Evolutionary conservation across 148 eudicot species (phyloP).

Genomic region (Persicaria maculosa): DNA sequence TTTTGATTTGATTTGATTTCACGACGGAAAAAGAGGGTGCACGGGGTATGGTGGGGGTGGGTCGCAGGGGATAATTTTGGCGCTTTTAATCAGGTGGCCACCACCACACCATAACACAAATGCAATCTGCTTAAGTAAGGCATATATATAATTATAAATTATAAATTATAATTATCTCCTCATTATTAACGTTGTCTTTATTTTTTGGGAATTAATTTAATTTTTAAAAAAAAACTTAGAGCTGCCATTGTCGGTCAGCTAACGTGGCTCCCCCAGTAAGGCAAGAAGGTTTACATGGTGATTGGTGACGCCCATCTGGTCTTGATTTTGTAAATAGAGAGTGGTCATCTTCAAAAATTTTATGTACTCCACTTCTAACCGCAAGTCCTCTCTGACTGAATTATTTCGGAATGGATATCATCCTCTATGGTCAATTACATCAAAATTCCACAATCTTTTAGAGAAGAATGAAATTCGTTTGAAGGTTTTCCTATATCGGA

Average conservation of each 20-base stretch:
- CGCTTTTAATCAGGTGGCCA: background rate
- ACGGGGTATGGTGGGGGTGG: background rate
- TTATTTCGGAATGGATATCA: no score
- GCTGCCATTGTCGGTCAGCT: background rate
- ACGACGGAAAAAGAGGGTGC: background rate
- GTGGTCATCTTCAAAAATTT: no score
- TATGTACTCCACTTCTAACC: no score
- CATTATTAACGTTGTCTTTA: background rate
- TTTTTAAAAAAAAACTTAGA: background rate
- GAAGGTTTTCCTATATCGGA: no score
- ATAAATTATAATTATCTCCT: background rate
- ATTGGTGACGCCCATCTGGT: no score
- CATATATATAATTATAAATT: background rate
- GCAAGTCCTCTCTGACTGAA: no score
- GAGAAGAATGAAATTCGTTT: no score
- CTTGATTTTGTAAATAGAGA: no score
- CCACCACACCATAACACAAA: background rate
- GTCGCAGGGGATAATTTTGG: background rate
- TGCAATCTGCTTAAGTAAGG: constrained; percentile 6
- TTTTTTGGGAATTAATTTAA: background rate
- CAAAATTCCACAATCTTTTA: no score
- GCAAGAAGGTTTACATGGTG: background rate
- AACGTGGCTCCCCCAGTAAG: background rate
- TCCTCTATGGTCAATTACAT: no score
- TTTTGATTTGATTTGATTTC: background rate